Conservation (phyloP, 1,284 basidiomycete species). For the Athelia psychrophila region DNA sequence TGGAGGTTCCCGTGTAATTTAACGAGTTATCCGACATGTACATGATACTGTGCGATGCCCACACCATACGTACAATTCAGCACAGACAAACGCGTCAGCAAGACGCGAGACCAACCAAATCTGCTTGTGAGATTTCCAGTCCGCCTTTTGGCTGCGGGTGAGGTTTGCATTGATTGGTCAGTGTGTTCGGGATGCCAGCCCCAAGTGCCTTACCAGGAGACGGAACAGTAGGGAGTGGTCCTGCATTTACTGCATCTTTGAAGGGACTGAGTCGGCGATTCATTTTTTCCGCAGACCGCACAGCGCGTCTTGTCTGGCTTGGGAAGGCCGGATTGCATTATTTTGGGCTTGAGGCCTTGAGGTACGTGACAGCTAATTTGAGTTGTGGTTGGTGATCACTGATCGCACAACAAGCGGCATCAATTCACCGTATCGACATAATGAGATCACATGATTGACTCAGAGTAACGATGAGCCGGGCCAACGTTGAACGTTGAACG, state of each 20-base stretch:
- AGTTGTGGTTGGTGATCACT: too few species aligned
- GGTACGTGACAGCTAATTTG: too few species aligned
- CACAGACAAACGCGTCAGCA: not conserved
- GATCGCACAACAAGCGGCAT: too few species aligned
- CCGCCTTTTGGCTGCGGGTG: not conserved
- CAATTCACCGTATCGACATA: too few species aligned
- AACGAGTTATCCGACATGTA: not conserved
- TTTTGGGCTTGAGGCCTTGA: too few species aligned
- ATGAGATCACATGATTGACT: too few species aligned
- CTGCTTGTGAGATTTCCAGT: not conserved
- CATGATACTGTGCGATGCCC: not conserved
- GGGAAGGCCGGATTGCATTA: not conserved
- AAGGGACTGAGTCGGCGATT: not conserved
- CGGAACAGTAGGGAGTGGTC: not conserved
- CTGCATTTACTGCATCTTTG: not conserved
- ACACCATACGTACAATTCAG: not conserved
- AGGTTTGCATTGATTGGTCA: not conserved
- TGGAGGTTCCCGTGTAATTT: not conserved
- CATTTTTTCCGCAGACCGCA: not conserved
- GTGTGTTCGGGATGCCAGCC: not conserved
- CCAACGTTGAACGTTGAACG: too few species aligned
- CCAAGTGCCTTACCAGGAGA: not conserved
- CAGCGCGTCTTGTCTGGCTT: constrained; percentile 1
- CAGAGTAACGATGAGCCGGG: too few species aligned
- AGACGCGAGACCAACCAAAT: not conserved